These are phyloP conservation scores for Exophiala dermatitidis DNA, from an alignment of 2,329 filamentous ascomycete species.

Conservation along the genomic window DNA sequence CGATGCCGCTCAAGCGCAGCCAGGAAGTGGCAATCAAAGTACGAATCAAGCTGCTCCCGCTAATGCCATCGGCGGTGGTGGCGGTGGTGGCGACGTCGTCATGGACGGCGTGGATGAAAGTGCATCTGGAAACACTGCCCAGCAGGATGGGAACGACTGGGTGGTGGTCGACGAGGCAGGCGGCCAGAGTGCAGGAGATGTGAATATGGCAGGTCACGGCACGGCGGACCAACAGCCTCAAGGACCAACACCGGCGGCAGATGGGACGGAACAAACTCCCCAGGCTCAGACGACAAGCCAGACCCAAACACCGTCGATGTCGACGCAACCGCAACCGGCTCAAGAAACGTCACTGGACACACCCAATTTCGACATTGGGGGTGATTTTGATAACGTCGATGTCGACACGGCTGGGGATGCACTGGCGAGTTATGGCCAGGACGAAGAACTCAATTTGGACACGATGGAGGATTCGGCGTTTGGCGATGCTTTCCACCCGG, in stretches of 20 bases:
- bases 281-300: constrained; percentile 26
- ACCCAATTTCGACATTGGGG: constrained; percentile 33
- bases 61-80: constrained; percentile 17
- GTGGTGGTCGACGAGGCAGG: constrained; percentile 62
- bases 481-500: constrained; percentile 69
- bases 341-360: constrained; percentile 16
- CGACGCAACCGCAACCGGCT: constrained; percentile 1
- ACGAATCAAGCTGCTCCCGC: not conserved
- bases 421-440: constrained; percentile 58
- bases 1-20: constrained; percentile 1
- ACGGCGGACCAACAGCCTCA: not conserved
- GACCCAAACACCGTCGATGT: too few relatives aligned
- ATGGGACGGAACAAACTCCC: not conserved
- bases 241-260: not conserved
- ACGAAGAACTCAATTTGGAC: constrained; percentile 47
- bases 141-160: constrained; percentile 59
- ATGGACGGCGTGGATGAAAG: constrained; percentile 51
- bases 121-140: constrained; percentile 33
- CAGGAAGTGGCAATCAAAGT: constrained; percentile 1
- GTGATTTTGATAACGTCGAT: constrained; percentile 58
- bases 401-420: constrained; percentile 66
- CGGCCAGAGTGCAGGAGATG: constrained; percentile 7
- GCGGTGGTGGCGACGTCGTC: constrained; percentile 41
- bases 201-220: constrained; percentile 3
- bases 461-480: constrained; percentile 75